Evolutionary conservation across 768 basidiomycete genomes (phyloP).

Genomic region (Trametes cingulata): DNA sequence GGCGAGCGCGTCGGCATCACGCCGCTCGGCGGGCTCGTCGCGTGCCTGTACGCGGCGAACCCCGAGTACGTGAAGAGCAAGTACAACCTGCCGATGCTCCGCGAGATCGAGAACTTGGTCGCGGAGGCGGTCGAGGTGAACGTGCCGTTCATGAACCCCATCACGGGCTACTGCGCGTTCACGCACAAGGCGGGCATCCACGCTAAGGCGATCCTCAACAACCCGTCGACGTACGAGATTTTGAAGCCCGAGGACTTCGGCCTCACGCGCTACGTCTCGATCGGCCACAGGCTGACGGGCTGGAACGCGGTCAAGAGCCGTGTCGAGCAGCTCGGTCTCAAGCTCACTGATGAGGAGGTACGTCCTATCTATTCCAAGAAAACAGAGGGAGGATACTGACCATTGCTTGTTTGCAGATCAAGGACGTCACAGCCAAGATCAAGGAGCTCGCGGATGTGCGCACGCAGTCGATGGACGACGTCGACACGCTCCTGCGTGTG

Average conservation of each 20-base stretch:
- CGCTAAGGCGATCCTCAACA: constrained; percentile 99
- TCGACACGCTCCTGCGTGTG: constrained; percentile 93
- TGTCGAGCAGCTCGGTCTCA: constrained; percentile 93
- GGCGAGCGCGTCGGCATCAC: constrained; percentile 99
- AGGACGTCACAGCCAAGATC: constrained; percentile 99
- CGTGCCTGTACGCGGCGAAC: constrained; percentile 94
- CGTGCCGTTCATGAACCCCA: constrained; percentile 95
- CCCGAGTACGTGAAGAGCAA: constrained; percentile 99
- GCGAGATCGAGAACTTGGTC: constrained; percentile 98
- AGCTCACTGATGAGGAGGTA: constrained; percentile 87
- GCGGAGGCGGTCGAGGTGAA: constrained; percentile 98
- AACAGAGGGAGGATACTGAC: neutral
- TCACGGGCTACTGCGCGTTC: constrained; percentile 99
- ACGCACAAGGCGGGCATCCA: constrained; percentile 99
- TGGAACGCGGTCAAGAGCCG: constrained; percentile 99
- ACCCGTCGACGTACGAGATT: constrained; percentile 99
- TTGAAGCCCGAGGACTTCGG: constrained; percentile 99
- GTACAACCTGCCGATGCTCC: constrained; percentile 96
- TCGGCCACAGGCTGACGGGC: constrained; percentile 94
- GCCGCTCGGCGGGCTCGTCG: constrained; percentile 93
- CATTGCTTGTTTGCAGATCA: constrained; percentile 61
- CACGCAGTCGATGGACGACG: constrained; percentile 99
- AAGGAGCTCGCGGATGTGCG: constrained; percentile 99
- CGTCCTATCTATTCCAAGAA: constrained; percentile 15
- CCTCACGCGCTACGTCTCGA: constrained; percentile 95